phyloP scores from a whole-genome alignment of 495 filamentous ascomycete genomes.

The Hypoxylon perforatum region DNA sequence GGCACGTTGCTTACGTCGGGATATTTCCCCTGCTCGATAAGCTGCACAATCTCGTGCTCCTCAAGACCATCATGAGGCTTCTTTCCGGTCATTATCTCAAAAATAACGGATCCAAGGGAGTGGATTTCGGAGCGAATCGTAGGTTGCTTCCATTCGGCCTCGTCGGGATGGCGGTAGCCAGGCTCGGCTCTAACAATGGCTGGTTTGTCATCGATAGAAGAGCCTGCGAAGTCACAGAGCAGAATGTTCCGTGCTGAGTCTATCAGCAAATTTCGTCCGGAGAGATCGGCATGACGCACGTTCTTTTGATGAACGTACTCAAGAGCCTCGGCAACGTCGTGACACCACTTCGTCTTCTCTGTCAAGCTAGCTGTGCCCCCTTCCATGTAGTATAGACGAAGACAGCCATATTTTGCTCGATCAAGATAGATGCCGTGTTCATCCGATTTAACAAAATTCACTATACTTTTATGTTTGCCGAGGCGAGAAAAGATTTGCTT shows the following conservation, averaged over 20 bases:
- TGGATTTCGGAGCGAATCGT: background rate
- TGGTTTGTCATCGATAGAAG: background rate
- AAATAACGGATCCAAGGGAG: background rate
- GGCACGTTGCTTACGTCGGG: background rate
- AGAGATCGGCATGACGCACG: background rate
- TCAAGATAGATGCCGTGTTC: background rate
- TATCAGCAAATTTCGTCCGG: background rate
- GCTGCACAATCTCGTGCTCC: background rate
- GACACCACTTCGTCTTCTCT: background rate
- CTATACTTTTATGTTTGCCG: background rate
- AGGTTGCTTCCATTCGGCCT: background rate
- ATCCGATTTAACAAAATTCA: background rate
- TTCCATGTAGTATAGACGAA: background rate
- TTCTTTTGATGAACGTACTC: background rate
- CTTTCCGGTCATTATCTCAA: background rate
- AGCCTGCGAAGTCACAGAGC: background rate
- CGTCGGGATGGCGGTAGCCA: background rate
- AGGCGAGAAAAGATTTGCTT: background rate
- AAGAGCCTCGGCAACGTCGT: background rate
- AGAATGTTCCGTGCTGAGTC: background rate
- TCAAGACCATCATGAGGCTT: background rate
- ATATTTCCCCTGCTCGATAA: background rate
- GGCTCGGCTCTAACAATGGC: background rate
- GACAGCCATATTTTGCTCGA: background rate
- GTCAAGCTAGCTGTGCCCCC: background rate